These are phyloP conservation scores for Globisporangium polare DNA, from an alignment of 352 stramenopile genomes.

Conservation along the genomic window DNA sequence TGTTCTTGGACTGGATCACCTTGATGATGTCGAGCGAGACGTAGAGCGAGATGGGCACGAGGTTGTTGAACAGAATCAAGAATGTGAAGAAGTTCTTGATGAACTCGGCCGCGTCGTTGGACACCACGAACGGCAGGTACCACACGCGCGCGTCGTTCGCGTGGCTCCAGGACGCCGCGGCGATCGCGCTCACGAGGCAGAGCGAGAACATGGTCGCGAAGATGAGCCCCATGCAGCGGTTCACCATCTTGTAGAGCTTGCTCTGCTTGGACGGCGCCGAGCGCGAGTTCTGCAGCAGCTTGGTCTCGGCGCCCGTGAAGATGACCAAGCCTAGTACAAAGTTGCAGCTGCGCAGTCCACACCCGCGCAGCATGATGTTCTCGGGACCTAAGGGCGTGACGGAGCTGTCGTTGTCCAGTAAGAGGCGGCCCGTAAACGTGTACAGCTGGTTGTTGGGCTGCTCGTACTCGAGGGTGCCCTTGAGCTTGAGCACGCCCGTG, in stretches of 20 bases:
- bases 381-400: constrained; percentile 36
- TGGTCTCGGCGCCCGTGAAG: constrained; percentile 89
- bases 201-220: constrained; percentile 55
- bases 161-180: constrained; percentile 37
- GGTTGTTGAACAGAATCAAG: constrained; percentile 94
- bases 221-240: constrained; percentile 66
- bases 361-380: constrained; percentile 87
- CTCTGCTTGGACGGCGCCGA: constrained; percentile 65
- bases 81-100: constrained; percentile 92
- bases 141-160: constrained; percentile 32
- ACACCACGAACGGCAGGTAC: constrained; percentile 40
- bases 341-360: constrained; percentile 45
- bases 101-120: constrained; percentile 27
- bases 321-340: constrained; percentile 78
- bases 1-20: constrained; percentile 72
- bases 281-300: constrained; percentile 76
- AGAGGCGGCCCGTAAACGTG: constrained; percentile 56
- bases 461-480: constrained; percentile 49
- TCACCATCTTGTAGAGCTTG: constrained; percentile 64
- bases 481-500: constrained; percentile 25
- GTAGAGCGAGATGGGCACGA: constrained; percentile 97
- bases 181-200: constrained; percentile 62
- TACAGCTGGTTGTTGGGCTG: constrained; percentile 80
- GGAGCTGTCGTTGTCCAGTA: constrained; percentile 28
- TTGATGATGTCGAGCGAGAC: constrained; percentile 96